Base-by-base conservation (phyloP, 2,329 filamentous ascomycete genomes). In the Talaromyces sp. region DNA sequence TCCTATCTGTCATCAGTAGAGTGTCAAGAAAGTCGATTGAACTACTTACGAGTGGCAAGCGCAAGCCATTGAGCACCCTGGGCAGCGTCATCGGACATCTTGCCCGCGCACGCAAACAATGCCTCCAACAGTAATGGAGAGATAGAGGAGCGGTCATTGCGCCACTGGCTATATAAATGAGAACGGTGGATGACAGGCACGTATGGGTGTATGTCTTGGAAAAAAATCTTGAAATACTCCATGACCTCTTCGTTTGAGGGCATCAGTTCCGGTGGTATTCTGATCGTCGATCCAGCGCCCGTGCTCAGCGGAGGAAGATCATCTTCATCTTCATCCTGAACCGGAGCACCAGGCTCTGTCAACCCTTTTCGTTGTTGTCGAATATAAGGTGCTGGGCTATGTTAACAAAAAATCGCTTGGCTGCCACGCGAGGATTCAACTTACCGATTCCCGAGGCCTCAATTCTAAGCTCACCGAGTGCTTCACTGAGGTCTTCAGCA, bases 31-130 rank as follows among this genome's bases (percentile, higher is more conserved):
- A 62, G 12, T 42, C 23, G 21, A 48, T 5, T 16, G 35, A 55
- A 40, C 2, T 11, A 80, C 84, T 79, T 80, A 95, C 91, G 89
- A 31, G 91, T 90, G 63, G 92, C 93, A 66, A 98, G 83, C 33
- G 92, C 92, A 56, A 98, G 85, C 95, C 95, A 98, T 75, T 95
- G 92, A 67, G 93, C 90, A 11, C 92, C 92, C 75, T 95, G 88
- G 0, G 89, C 84, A 4, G 91, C 88, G 67, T 96, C 91, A 67
- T 95, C 92, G 0, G 92, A 88, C 65, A 96, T 83, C 40, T 92
- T 85, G 14, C 91, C 91, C 3, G 92, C 89, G 72, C 96, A 95
- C 12, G 93, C 92, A 75, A 98, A 96, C 18, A 98, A 87, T 6
- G 91, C 91, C 75, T 97, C 93, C 0, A 98, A 80, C 62, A 98